These are phyloP conservation scores for Linum tenue DNA, from an alignment of 345 rosid genomes.

Conservation along the genomic window DNA sequence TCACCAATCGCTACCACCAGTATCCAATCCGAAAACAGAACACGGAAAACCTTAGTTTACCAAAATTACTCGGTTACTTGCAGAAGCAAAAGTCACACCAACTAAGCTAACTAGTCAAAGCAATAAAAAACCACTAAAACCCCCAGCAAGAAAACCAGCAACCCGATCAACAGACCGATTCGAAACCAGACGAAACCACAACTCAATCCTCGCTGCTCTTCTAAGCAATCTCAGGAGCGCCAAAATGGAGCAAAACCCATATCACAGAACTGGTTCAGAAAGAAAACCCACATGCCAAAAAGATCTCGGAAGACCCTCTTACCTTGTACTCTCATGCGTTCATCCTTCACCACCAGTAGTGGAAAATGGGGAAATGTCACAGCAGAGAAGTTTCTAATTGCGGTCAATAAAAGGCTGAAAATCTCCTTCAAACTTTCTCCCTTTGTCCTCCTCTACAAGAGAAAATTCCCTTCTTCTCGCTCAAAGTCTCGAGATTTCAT, in stretches of 20 bases:
- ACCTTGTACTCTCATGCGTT: not conserved
- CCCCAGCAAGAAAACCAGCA: slow-evolving; percentile 1
- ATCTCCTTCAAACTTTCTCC: not conserved
- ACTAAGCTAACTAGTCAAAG: slow-evolving; percentile 7
- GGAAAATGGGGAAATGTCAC: not conserved
- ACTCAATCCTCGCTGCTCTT: not conserved
- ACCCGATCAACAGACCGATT: slow-evolving; percentile 3
- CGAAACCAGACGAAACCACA: not conserved
- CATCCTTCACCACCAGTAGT: not conserved
- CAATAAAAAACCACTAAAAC: slow-evolving; percentile 9
- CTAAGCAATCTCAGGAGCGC: not conserved
- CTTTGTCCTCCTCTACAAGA: not conserved
- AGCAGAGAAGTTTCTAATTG: not conserved
- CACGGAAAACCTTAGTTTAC: slow-evolving; percentile 1
- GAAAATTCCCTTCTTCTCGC: not conserved
- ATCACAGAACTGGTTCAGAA: not conserved
- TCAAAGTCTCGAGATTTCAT: not conserved
- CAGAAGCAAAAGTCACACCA: slow-evolving; percentile 14
- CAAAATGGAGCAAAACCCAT: slow-evolving; percentile 14
- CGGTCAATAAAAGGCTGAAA: slow-evolving; percentile 5
- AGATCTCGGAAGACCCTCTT: not conserved
- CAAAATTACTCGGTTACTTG: slow-evolving; percentile 20
- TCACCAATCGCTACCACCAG: not conserved
- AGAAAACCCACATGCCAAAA: slow-evolving; percentile 7
- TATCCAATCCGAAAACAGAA: not conserved